Conservation (phyloP, 2,329 filamentous ascomycete genomes). For the Sordariomycetes sp. region DNA sequence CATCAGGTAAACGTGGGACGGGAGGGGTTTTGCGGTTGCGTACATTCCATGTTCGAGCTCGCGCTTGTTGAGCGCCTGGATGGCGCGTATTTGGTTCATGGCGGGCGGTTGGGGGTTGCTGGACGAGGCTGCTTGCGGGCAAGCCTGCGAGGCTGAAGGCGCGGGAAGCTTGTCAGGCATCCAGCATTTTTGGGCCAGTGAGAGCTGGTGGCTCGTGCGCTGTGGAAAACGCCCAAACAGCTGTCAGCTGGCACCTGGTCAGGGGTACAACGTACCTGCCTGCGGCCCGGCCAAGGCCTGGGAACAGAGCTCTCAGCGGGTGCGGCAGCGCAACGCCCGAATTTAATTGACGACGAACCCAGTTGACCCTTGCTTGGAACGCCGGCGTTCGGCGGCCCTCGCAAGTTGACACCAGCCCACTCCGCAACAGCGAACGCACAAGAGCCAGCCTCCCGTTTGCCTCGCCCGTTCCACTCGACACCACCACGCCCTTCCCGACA, state of each 20-base stretch:
- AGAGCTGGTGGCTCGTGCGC: neutral
- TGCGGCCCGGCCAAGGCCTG: too few relatives aligned
- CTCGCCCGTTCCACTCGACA: neutral
- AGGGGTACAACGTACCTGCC: too few relatives aligned
- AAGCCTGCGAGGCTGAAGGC: neutral
- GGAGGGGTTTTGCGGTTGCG: conserved; percentile 19
- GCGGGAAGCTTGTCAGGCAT: neutral
- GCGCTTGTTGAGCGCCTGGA: conserved; percentile 85
- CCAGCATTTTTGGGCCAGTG: neutral
- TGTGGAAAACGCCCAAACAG: neutral
- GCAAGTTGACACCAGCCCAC: neutral
- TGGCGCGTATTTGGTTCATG: conserved; percentile 93
- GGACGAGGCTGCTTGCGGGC: neutral
- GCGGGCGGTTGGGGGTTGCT: neutral
- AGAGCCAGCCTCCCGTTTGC: neutral
- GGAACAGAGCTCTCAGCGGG: too few relatives aligned
- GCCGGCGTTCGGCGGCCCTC: neutral
- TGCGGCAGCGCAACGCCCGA: neutral
- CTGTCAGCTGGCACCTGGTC: neutral
- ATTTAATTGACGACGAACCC: neutral
- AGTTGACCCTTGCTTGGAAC: neutral
- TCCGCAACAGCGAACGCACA: neutral
- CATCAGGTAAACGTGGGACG: neutral
- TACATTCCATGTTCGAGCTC: conserved; percentile 84
- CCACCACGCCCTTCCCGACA: neutral